Evolutionary conservation across 768 basidiomycete species (phyloP).

Genomic region (Boletus rubropictus): DNA sequence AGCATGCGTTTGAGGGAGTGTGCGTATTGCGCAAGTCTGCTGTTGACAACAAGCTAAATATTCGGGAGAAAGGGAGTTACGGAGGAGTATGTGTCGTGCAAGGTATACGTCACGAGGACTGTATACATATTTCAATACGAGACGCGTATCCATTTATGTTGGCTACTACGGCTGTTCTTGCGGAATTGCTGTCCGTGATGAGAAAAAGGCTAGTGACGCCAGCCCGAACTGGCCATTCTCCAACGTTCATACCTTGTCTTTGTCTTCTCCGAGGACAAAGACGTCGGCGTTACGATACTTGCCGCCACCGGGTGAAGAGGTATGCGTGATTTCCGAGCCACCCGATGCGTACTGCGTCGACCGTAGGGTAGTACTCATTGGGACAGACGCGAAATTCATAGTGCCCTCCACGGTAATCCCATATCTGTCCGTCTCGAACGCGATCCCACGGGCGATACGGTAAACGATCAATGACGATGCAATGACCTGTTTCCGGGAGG

Average conservation of each 20-base stretch:
- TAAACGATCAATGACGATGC: constrained; percentile 20
- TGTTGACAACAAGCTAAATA: too few relatives aligned
- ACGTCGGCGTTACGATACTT: constrained; percentile 4
- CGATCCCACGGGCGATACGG: constrained; percentile 17
- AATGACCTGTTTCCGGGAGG: constrained; percentile 4
- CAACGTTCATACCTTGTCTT: not conserved
- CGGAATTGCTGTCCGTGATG: too few relatives aligned
- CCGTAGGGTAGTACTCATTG: too few relatives aligned
- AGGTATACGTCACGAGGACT: too few relatives aligned
- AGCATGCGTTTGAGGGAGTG: too few relatives aligned
- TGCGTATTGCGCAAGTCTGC: too few relatives aligned
- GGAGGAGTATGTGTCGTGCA: too few relatives aligned
- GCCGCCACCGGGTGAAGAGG: not conserved
- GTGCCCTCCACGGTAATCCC: not conserved
- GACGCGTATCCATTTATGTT: too few relatives aligned
- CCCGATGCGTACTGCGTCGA: not conserved
- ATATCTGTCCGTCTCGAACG: constrained; percentile 14
- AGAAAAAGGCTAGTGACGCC: too few relatives aligned
- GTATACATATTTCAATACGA: too few relatives aligned
- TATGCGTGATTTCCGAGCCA: constrained; percentile 10
- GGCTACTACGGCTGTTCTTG: too few relatives aligned
- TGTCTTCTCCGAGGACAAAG: constrained; percentile 7
- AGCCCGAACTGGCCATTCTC: not conserved
- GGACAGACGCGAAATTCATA: constrained; percentile 9
- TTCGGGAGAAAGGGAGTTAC: too few relatives aligned